Base-by-base conservation (phyloP, 306 rosid species). In the Arachis stenosperma region DNA sequence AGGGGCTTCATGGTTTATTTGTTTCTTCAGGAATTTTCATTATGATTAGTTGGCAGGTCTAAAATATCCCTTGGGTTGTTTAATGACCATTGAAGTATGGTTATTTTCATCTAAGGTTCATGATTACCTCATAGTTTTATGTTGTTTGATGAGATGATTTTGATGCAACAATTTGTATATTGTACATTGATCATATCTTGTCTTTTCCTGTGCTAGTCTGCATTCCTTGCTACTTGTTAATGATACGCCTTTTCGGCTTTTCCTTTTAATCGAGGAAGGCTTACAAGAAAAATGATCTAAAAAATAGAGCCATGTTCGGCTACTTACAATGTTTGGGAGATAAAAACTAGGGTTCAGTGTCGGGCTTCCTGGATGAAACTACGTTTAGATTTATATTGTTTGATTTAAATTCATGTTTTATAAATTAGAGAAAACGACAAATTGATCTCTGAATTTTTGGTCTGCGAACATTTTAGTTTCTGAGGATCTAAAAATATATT, bases 1-100 rank as follows among this genome's bases (percentile, higher is more conserved):
- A 62, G 75, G 80, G 61, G 79, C 47, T 71, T 74, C 50, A 33
- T 33, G 67, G 73, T 57, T 39, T 48, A 46, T 66, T 42, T 65
- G 13, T 63, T 42, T n/a, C 29, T 61, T 64, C 44, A 74, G 33
- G 59, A 59, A 60, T 11, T 69, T 22, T 22, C 27, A 22, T 46
- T 37, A 44, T 70, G 37, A 41, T 54, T 63, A 73, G 75, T 72
- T 47, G 57, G 76, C 57, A 71, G 55, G 80, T 52, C 66, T 71
- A 69, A 69, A 81, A 67, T 52, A 44, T 78, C 52, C 70, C 70
- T 63, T 14, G 27, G 47, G 71, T 56, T 29, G 61, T 41, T 53
- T 0, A 6, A 7, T 47, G 9, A 41, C 22, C 33, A 7, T 51
- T 79, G 29, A 62, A 75, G 59, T 67, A 22, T 71, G 27, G 27